Evolutionary conservation across 2,329 filamentous ascomycete genomes (phyloP), one percentile per base, ranked within the genome.

Genomic region (Colletotrichum sojae): DNA sequence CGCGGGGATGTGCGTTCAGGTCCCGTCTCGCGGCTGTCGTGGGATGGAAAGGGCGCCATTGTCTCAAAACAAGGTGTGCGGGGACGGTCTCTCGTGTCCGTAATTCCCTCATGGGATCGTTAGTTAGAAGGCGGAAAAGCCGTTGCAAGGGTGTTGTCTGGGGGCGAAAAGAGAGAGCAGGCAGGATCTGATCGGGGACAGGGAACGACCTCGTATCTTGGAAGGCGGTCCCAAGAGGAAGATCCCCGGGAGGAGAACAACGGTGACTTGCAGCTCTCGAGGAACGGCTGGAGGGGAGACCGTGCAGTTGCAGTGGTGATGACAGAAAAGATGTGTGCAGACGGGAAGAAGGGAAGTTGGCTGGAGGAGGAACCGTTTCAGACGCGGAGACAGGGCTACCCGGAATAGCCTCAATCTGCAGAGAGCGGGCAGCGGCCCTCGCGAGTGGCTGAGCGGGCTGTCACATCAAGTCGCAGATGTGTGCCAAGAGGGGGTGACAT

Each of bases 381-480:
- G 66, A 49, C 46, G 43, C 49, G 60, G 40, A 64, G 62, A 27
- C 31, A 52, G 54, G 22, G 18, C 16, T 49, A 12, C 22, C 54
- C 49, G 43, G 49, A 56, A 51, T 60, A 57, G 27, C 66, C 52
- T 63, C 60, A 63, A n/a, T 22, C 39, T 63, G 15, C 39, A 45
- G 59, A 54, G 25, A 31, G 27, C 66, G 4, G 31, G 16, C 15
- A 43, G 46, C 51, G 43, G 31, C 20, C 54, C 31, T 55, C 61
- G 22, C 40, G 16, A 60, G 54, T 69, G 61, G 43, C 54, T 48
- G 31, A 67, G 54, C 43, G 40, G 22, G 53, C 46, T 59, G 66
- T 69, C 66, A 55, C 55, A 69, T 62, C 55, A 59, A 60, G 66
- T 69, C 54, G 43, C 66, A 69, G 61, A 60, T 43, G 55, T 65